Conservation (phyloP, 1,284 basidiomycete genomes). For the Sporisorium sorghi region DNA sequence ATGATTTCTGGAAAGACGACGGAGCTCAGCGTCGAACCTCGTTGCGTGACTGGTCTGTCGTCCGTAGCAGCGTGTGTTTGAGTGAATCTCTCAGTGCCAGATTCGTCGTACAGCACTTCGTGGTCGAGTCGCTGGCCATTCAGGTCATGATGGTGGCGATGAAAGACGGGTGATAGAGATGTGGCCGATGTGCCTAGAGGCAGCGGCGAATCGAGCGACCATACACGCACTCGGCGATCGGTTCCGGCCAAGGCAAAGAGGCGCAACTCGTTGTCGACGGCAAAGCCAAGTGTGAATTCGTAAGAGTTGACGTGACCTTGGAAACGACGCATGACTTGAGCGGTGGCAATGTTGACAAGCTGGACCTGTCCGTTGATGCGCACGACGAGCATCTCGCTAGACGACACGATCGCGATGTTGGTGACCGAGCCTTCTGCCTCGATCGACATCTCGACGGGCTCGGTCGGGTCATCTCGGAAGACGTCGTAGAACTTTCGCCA, state of each 20-base stretch:
- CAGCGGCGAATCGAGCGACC: slow-evolving; percentile 35
- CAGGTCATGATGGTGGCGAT: background rate
- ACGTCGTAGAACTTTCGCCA: slow-evolving; percentile 1
- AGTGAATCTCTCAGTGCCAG: background rate
- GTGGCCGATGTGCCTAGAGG: slow-evolving; percentile 15
- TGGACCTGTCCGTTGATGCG: slow-evolving; percentile 28
- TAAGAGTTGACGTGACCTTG: slow-evolving; percentile 43
- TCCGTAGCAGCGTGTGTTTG: background rate
- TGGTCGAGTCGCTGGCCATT: background rate
- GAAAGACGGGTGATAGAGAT: background rate
- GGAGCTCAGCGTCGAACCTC: slow-evolving; percentile 20
- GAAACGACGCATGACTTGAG: slow-evolving; percentile 7
- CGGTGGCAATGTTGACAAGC: slow-evolving; percentile 10
- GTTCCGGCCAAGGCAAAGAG: slow-evolving; percentile 34
- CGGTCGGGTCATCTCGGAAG: background rate
- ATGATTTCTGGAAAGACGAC: slow-evolving; percentile 15
- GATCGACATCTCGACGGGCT: background rate
- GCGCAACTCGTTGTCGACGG: slow-evolving; percentile 16
- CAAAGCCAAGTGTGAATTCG: slow-evolving; percentile 22
- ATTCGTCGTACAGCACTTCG: slow-evolving; percentile 9
- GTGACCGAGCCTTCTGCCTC: slow-evolving; percentile 24
- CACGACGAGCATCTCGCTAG: slow-evolving; percentile 17
- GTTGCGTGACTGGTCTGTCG: background rate
- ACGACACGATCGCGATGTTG: slow-evolving; percentile 11
- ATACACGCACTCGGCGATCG: slow-evolving; percentile 31